Evolutionary conservation across 2,329 filamentous ascomycete species (phyloP).

Genomic region (Claviceps maximensis): DNA sequence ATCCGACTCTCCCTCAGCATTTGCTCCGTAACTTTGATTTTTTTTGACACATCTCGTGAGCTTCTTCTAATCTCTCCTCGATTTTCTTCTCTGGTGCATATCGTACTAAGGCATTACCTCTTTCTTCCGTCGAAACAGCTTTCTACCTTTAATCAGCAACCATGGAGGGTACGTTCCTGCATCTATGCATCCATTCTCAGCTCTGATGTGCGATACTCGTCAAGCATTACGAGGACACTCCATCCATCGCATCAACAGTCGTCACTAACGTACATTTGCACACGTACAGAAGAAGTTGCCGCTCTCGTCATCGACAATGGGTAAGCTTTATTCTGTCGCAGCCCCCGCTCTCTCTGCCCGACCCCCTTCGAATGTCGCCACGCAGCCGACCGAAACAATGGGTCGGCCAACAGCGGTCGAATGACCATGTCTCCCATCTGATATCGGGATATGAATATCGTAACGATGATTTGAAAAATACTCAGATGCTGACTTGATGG

Average conservation of each 20-base stretch:
- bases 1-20: conserved; percentile 10
- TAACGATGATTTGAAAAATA: not conserved
- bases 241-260: conserved; percentile 5
- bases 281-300: conserved; percentile 87
- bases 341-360: conserved; percentile 23
- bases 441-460: not conserved
- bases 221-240: not conserved
- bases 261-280: conserved; percentile 28
- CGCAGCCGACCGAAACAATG: conserved; percentile 5
- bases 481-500: conserved; percentile 25
- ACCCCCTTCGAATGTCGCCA: conserved; percentile 14
- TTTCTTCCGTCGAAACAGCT: conserved; percentile 14
- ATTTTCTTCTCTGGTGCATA: not conserved
- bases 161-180: conserved; percentile 39
- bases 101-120: conserved; percentile 6
- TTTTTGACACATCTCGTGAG: conserved; percentile 10
- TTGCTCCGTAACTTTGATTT: conserved; percentile 5
- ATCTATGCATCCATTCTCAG: not conserved
- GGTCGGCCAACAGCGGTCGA: not conserved
- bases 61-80: conserved; percentile 5
- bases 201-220: not conserved
- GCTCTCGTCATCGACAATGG: conserved; percentile 99
- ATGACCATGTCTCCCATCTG: not conserved
- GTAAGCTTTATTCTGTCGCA: conserved; percentile 50
- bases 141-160: conserved; percentile 32